Conservation (phyloP, 148 eudicot species). For the Polygonum aviculare region DNA sequence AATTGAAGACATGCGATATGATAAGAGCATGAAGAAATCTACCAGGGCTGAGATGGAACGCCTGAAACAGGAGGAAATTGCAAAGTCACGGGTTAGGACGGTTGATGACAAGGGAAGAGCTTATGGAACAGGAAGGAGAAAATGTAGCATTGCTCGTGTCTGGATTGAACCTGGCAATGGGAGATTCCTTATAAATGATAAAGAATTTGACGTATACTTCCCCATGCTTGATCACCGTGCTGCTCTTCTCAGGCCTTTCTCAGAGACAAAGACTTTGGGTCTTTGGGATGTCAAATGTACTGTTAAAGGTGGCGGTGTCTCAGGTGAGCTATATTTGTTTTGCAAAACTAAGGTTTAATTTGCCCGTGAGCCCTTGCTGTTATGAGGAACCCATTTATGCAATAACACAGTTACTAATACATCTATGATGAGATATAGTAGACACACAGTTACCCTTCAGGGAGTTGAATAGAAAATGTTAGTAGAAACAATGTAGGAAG, state of each 20-base stretch:
- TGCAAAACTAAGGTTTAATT: background rate
- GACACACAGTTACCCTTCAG: background rate
- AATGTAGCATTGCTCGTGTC: conserved; percentile 89
- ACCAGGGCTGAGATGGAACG: conserved; percentile 71
- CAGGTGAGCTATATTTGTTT: conserved; percentile 41
- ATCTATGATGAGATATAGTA: background rate
- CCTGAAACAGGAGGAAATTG: conserved; percentile 78
- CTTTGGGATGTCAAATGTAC: conserved; percentile 84
- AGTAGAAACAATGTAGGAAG: background rate
- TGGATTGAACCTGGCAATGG: conserved; percentile 96
- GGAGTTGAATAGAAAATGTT: background rate
- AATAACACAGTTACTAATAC: background rate
- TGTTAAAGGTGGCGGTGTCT: conserved; percentile 88
- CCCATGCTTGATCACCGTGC: conserved; percentile 99
- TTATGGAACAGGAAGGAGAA: conserved; percentile 90
- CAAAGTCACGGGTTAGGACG: conserved; percentile 63
- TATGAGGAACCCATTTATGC: background rate
- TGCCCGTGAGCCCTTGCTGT: background rate
- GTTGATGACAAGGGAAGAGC: conserved; percentile 90
- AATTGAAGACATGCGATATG: conserved; percentile 75
- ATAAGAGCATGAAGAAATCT: conserved; percentile 48
- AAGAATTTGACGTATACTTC: conserved; percentile 84
- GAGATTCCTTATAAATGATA: conserved; percentile 62
- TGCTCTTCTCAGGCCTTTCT: conserved; percentile 85
- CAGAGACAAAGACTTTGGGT: conserved; percentile 84